Conservation (phyloP, 768 basidiomycete genomes). For the Tylopilus plumbeoviolaceoides region DNA sequence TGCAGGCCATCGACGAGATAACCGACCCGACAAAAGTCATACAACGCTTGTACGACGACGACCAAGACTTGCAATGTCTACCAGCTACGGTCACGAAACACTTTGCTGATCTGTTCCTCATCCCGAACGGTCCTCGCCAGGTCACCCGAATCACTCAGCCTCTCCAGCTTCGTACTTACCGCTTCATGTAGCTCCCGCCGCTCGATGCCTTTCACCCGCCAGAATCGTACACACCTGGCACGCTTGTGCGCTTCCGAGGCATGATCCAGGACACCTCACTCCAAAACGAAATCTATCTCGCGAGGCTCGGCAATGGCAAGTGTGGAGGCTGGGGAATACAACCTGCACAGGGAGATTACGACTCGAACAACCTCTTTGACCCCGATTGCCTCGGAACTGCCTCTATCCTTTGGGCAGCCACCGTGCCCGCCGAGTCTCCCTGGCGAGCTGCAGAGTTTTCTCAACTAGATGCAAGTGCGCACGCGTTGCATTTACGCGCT, state of each 20-base stretch:
- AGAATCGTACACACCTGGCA: conserved; percentile 43
- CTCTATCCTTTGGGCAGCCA: conserved; percentile 67
- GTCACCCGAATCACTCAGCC: conserved; percentile 14
- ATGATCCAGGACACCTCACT: conserved; percentile 83
- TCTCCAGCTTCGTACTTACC: not conserved
- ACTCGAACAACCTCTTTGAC: conserved; percentile 27
- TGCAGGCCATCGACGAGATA: conserved; percentile 46
- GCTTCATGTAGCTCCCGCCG: conserved; percentile 48
- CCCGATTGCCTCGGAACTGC: conserved; percentile 58
- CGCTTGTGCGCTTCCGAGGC: conserved; percentile 66
- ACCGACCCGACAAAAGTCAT: conserved; percentile 47
- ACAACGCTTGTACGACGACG: conserved; percentile 42
- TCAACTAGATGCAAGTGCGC: conserved; percentile 17
- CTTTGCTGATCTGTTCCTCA: conserved; percentile 43
- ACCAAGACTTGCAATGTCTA: conserved; percentile 24
- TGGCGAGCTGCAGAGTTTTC: conserved; percentile 47
- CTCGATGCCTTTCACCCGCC: conserved; percentile 49
- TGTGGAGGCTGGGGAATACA: conserved; percentile 77
- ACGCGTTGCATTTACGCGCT: not conserved
- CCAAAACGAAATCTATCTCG: conserved; percentile 70
- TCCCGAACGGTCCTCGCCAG: conserved; percentile 31
- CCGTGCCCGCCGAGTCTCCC: conserved; percentile 60
- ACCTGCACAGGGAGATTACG: conserved; percentile 26
- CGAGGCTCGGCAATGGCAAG: conserved; percentile 35
- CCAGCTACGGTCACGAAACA: conserved; percentile 42